Base-by-base conservation (phyloP, 371 early-diverging fungal genomes). In the Mucor saturninus region DNA sequence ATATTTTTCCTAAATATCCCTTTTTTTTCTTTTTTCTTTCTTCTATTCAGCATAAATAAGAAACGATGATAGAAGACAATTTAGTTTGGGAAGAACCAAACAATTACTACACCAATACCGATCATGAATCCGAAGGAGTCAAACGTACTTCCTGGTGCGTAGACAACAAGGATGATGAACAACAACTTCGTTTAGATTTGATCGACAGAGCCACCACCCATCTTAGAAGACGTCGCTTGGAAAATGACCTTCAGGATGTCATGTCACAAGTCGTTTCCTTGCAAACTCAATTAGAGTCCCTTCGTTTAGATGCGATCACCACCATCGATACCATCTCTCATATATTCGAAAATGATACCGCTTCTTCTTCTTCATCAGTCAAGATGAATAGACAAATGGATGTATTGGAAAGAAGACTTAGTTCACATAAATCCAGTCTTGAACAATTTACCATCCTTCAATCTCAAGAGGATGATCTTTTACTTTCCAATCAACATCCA, bases 371-470 rank as follows among this genome's bases (percentile, higher is more conserved):
- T 21, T 26, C 59, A 40, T 60, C 50, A 42, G 51, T 63, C 5
- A 53, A 58, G 10, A 69, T 71, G 52, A 60, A 64, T 29, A 49
- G 63, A 31, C 70, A 73, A 11, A 48, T 80, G 62, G 73, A 76
- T 39, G 39, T 75, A 2, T 54, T 80, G n/a, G 77, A 76, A 64
- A 73, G 64, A 31, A 71, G 75, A 56, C 59, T 76, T 26, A 49
- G 69, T 8, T 52, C 60, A 5, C 68, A 72, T 52, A 50, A 61
- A 54, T n/a, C 42, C 2, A 45, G 51, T 37, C 48, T 66, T 14
- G 26, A 39, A 37, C 51, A 67, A 2, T 56, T 67, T n/a, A 32
- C 38, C 14, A 15, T 32, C 6, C 35, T 21, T 21, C 21, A 21
- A 21, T 21, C 30, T 8, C 6, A 26, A 50, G 37, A 7, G 5